Percentiles rank a stretch among this genome's conserved stretches.
These are phyloP conservation scores for Dactylellina cionopaga DNA, from an alignment of 2,329 filamentous ascomycete genomes.

Conservation along the genomic window DNA sequence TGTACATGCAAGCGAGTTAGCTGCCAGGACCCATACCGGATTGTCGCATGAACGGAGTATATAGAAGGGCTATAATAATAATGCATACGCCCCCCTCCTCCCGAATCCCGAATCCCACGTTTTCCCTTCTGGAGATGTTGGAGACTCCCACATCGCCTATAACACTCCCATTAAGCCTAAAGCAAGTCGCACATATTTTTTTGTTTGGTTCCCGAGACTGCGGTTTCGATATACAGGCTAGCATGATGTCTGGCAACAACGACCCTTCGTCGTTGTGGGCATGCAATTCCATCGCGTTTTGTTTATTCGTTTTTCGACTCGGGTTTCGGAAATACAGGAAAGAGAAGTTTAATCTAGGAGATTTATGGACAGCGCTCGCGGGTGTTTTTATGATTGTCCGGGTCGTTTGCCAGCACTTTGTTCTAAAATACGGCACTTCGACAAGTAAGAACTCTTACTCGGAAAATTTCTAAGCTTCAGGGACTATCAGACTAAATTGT, in stretches of 20 bases:
- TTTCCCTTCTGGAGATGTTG: neutral
- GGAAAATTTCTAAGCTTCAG: too few relatives aligned
- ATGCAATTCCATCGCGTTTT: constrained; percentile 26
- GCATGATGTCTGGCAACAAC: constrained; percentile 25
- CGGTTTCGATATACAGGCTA: too few relatives aligned
- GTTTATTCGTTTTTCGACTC: constrained; percentile 5
- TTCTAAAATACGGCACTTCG: constrained; percentile 36
- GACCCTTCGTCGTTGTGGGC: constrained; percentile 28
- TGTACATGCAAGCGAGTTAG: too few relatives aligned
- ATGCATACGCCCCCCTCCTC: constrained; percentile 1
- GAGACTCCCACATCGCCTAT: neutral
- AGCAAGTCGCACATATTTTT: neutral
- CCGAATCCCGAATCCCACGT: neutral
- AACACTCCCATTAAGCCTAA: neutral
- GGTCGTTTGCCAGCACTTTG: constrained; percentile 32
- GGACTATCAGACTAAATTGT: neutral
- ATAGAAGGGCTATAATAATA: constrained; percentile 25
- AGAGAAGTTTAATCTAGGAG: constrained; percentile 35
- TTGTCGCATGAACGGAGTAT: neutral
- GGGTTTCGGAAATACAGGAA: constrained; percentile 32
- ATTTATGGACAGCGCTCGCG: constrained; percentile 34
- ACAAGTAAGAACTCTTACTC: constrained; percentile 13
- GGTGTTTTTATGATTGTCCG: constrained; percentile 36
- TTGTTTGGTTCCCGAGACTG: neutral
- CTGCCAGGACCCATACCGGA: constrained; percentile 16